Percentiles rank a stretch among this genome's conserved stretches.
These are phyloP conservation scores for Colletotrichum musae DNA, from an alignment of 2,329 filamentous ascomycete species.

Conservation along the genomic window DNA sequence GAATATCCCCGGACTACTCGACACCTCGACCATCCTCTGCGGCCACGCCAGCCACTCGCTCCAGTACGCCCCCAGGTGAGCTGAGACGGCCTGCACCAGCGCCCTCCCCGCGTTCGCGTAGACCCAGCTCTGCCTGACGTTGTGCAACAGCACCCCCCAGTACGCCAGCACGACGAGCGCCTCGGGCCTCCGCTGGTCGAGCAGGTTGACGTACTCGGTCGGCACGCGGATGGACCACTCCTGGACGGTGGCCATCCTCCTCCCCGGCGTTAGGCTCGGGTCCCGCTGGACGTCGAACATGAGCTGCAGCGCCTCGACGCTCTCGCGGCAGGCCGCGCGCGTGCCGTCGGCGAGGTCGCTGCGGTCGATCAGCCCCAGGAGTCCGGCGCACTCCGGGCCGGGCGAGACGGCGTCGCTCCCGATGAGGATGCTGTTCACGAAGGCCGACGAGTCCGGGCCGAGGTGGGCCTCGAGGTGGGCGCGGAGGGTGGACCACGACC, in stretches of 20 bases:
- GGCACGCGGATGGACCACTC: slow-evolving; percentile 54
- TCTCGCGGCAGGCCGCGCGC: slow-evolving; percentile 42
- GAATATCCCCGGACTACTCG: neutral
- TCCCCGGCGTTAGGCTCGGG: slow-evolving; percentile 1
- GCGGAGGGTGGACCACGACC: slow-evolving; percentile 6
- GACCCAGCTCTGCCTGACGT: slow-evolving; percentile 51
- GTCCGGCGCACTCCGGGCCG: slow-evolving; percentile 46
- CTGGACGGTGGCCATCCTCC: slow-evolving; percentile 45
- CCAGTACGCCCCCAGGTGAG: slow-evolving; percentile 51
- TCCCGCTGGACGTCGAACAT: slow-evolving; percentile 46
- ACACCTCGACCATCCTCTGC: neutral
- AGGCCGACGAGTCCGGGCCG: slow-evolving; percentile 10
- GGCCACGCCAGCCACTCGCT: slow-evolving; percentile 46
- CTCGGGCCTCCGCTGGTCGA: slow-evolving; percentile 55
- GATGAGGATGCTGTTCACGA: slow-evolving; percentile 10
- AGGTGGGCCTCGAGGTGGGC: slow-evolving; percentile 1
- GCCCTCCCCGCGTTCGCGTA: slow-evolving; percentile 49
- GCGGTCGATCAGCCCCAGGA: slow-evolving; percentile 43
- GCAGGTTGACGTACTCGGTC: slow-evolving; percentile 51
- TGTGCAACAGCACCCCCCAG: slow-evolving; percentile 59
- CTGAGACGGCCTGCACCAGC: slow-evolving; percentile 46
- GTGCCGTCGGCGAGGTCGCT: slow-evolving; percentile 38
- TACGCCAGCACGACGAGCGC: slow-evolving; percentile 57
- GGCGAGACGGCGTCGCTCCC: neutral
- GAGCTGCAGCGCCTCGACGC: slow-evolving; percentile 49